phyloP scores from a whole-genome alignment of 2,329 filamentous ascomycete genomes.

The Sclerotiophoma versabilis region DNA sequence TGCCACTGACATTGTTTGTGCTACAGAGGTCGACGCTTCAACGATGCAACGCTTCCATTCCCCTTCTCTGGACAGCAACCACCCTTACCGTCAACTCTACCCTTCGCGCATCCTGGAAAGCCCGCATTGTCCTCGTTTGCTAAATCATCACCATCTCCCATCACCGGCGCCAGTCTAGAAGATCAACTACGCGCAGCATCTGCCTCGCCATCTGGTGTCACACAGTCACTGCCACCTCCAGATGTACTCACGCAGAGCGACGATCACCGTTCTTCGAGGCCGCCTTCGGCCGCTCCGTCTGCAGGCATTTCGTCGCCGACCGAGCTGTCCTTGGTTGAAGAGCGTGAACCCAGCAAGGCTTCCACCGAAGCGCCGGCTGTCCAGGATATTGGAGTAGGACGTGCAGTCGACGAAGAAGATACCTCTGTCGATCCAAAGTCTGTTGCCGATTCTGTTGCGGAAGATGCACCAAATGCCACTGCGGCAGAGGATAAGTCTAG shows the following conservation, averaged over 20 bases:
- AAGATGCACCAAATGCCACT: conserved; percentile 1
- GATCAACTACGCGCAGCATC: conserved; percentile 46
- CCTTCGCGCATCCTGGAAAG: conserved; percentile 33
- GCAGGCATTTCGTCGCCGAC: conserved; percentile 18
- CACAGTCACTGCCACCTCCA: conserved; percentile 30
- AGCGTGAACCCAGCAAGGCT: conserved; percentile 23
- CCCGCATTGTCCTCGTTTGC: conserved; percentile 16
- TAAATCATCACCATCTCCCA: conserved; percentile 34
- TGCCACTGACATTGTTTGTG: conserved; percentile 39
- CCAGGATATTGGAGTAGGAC: conserved; percentile 17
- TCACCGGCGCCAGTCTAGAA: conserved; percentile 35
- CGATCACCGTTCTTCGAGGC: conserved; percentile 14
- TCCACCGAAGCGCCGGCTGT: conserved; percentile 20
- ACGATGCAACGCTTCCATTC: conserved; percentile 61
- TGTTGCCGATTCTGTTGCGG: conserved; percentile 39
- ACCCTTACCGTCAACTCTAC: conserved; percentile 34
- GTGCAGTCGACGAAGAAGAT: conserved; percentile 19
- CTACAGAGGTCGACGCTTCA: conserved; percentile 63
- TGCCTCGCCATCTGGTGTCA: conserved; percentile 42
- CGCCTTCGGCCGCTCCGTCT: conserved; percentile 15
- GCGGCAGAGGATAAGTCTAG: conserved; percentile 23
- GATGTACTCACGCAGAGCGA: conserved; percentile 28
- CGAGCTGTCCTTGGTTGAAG: conserved; percentile 19
- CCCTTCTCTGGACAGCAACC: conserved; percentile 36
- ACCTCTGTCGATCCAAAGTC: conserved; percentile 33